Evolutionary conservation across 257 asterid genomes (phyloP).

Genomic region (Nicotiana benthamiana): DNA sequence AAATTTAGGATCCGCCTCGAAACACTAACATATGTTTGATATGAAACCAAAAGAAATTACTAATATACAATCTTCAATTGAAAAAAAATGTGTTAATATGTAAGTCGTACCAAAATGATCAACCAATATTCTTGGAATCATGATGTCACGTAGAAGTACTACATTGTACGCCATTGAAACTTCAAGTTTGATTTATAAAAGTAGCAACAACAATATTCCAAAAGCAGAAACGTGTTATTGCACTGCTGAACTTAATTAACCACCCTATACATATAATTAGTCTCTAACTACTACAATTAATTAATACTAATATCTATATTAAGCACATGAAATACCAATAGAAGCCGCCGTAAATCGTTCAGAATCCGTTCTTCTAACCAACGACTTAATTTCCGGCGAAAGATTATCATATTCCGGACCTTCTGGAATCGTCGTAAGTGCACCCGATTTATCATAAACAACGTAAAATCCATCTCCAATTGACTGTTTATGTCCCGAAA

Average conservation of each 20-base stretch:
- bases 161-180: not conserved
- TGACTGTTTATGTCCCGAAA: slow-evolving; percentile 4
- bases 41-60: not conserved
- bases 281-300: not conserved
- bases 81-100: not conserved
- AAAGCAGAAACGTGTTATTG: not conserved
- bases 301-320: not conserved
- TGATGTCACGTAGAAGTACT: not conserved
- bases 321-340: slow-evolving; percentile 51
- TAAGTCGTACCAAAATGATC: not conserved
- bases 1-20: too few species aligned
- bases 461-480: slow-evolving; percentile 16
- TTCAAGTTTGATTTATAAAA: not conserved
- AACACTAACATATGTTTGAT: not conserved
- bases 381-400: slow-evolving; percentile 53
- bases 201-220: not conserved
- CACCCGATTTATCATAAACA: slow-evolving; percentile 32
- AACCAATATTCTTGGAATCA: not conserved
- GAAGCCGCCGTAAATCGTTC: slow-evolving; percentile 36
- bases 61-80: not conserved
- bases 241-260: not conserved
- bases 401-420: slow-evolving; percentile 42
- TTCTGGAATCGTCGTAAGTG: slow-evolving; percentile 51
- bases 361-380: slow-evolving; percentile 47
- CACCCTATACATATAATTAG: not conserved